These are phyloP conservation scores for Trichopus zeylanicus DNA, from an alignment of 116 monocot genomes.

Conservation along the genomic window DNA sequence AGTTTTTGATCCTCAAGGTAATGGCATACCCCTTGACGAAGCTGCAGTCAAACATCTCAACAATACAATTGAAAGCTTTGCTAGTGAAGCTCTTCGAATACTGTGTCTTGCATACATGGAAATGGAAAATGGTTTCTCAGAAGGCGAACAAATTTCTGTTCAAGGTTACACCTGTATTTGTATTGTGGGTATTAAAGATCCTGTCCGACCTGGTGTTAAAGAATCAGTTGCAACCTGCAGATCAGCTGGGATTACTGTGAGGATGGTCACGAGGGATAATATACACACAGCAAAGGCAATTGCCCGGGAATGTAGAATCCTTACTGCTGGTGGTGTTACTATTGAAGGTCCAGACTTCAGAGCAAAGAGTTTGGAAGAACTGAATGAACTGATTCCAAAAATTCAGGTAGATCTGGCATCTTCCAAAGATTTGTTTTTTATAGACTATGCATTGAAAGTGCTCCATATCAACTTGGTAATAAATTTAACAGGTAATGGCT, in stretches of 20 bases:
- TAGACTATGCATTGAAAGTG: background rate
- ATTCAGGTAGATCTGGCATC: slow-evolving; percentile 35
- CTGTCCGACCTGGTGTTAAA: slow-evolving; percentile 67
- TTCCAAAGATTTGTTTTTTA: background rate
- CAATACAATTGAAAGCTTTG: slow-evolving; percentile 49
- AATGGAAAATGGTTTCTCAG: slow-evolving; percentile 26
- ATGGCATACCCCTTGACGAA: slow-evolving; percentile 39
- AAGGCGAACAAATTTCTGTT: slow-evolving; percentile 34
- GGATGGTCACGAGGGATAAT: slow-evolving; percentile 83
- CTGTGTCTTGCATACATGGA: slow-evolving; percentile 70
- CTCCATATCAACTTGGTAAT: background rate
- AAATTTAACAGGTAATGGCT: slow-evolving; percentile 19
- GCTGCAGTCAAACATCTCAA: slow-evolving; percentile 17
- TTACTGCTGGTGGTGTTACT: slow-evolving; percentile 65
- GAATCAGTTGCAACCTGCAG: slow-evolving; percentile 62
- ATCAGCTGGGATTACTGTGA: slow-evolving; percentile 63
- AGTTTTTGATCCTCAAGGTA: slow-evolving; percentile 33
- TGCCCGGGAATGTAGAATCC: slow-evolving; percentile 74
- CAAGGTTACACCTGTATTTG: slow-evolving; percentile 61
- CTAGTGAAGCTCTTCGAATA: slow-evolving; percentile 65
- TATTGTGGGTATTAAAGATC: slow-evolving; percentile 78
- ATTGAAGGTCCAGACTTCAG: slow-evolving; percentile 80
- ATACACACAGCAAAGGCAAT: slow-evolving; percentile 80
- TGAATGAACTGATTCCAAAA: slow-evolving; percentile 55
- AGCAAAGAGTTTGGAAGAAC: slow-evolving; percentile 36